Evolutionary conservation across 2,329 filamentous ascomycete genomes (phyloP).

Genomic region (Corinectria fuckeliana): DNA sequence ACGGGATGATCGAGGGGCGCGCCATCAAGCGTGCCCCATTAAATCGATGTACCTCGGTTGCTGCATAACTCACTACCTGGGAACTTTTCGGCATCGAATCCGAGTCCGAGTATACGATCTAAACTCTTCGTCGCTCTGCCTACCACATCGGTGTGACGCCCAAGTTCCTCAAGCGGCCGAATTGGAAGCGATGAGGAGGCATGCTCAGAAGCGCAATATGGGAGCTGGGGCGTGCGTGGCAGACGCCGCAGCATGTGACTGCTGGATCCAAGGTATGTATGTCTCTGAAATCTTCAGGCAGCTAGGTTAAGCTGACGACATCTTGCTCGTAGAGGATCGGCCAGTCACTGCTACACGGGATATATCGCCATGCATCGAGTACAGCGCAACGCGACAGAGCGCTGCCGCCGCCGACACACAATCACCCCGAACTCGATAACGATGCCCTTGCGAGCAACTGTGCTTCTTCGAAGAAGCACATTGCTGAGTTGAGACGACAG

Average conservation of each 20-base stretch:
- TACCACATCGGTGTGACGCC: not conserved
- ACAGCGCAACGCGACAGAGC: not conserved
- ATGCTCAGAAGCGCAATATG: slow-evolving; percentile 45
- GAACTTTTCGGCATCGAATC: slow-evolving; percentile 6
- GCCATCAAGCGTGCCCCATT: slow-evolving; percentile 8
- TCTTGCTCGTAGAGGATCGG: slow-evolving; percentile 18
- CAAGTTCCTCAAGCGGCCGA: slow-evolving; percentile 5
- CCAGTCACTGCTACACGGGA: not conserved
- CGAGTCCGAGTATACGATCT: not conserved
- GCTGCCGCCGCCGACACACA: not conserved
- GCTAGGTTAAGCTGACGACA: slow-evolving; percentile 16
- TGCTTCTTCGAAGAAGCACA: not conserved
- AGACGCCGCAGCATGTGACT: slow-evolving; percentile 31
- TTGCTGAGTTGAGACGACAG: slow-evolving; percentile 9
- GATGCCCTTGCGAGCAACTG: not conserved
- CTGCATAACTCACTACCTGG: slow-evolving; percentile 6
- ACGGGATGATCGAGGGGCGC: not conserved
- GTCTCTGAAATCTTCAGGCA: slow-evolving; percentile 2
- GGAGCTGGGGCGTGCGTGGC: slow-evolving; percentile 42
- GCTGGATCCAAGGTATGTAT: slow-evolving; percentile 36
- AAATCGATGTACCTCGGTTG: slow-evolving; percentile 7
- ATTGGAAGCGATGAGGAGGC: slow-evolving; percentile 43
- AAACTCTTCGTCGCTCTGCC: not conserved
- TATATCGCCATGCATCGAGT: not conserved
- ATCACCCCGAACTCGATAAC: not conserved